Conservation (phyloP, 2,329 filamentous ascomycete genomes). For the Fusarium odoratissimum region DNA sequence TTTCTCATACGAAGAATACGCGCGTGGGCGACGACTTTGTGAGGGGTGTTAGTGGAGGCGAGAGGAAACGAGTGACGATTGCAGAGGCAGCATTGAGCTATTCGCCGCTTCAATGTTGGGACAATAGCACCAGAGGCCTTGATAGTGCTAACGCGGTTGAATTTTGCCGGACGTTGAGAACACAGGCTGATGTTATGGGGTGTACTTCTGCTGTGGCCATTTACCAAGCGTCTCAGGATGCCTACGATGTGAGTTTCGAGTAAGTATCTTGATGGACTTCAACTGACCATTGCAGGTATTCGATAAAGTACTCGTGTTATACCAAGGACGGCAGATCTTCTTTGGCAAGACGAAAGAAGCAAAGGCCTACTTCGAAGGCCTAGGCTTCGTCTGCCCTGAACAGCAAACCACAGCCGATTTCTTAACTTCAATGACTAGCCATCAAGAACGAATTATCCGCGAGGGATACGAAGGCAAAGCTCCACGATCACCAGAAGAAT, state of each 20-base stretch:
- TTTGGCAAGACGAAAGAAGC: slow-evolving; percentile 45
- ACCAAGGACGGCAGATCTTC: slow-evolving; percentile 74
- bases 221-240: slow-evolving; percentile 67
- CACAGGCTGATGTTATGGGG: slow-evolving; percentile 69
- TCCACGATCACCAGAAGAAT: slow-evolving; percentile 52
- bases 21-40: slow-evolving; percentile 78
- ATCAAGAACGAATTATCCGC: slow-evolving; percentile 50
- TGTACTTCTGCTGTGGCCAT: slow-evolving; percentile 70
- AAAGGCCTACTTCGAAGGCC: slow-evolving; percentile 44
- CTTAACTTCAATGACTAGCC: slow-evolving; percentile 64
- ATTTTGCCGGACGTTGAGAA: slow-evolving; percentile 70
- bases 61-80: slow-evolving; percentile 58
- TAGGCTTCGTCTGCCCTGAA: slow-evolving; percentile 68
- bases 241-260: slow-evolving; percentile 42
- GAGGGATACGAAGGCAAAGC: slow-evolving; percentile 49
- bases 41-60: slow-evolving; percentile 65
- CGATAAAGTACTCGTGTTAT: slow-evolving; percentile 75
- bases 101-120: slow-evolving; percentile 74
- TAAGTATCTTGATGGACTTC: accelerated
- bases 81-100: slow-evolving; percentile 50
- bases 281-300: slow-evolving; percentile 57
- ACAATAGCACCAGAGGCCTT: slow-evolving; percentile 73
- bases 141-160: slow-evolving; percentile 75
- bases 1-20: slow-evolving; percentile 75
- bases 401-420: slow-evolving; percentile 78